These are phyloP conservation scores for Mycena leptocephala DNA, from an alignment of 768 basidiomycete species.

Conservation along the genomic window DNA sequence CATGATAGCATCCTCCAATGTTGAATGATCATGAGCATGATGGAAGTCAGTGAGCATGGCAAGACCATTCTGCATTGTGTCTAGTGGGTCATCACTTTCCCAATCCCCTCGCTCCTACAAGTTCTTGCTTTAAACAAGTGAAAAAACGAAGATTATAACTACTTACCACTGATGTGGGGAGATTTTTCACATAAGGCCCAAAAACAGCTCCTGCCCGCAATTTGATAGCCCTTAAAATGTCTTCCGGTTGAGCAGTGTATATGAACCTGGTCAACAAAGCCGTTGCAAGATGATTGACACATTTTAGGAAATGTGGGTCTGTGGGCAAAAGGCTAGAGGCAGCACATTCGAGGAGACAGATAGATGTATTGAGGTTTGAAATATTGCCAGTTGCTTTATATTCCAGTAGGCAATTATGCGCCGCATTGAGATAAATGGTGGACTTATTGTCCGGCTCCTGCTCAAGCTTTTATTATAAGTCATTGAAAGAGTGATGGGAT, in stretches of 20 bases:
- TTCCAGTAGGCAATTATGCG: neutral
- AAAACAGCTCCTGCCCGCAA: neutral
- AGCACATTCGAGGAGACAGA: neutral
- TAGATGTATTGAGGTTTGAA: neutral
- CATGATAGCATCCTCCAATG: neutral
- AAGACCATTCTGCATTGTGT: neutral
- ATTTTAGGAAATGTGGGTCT: neutral
- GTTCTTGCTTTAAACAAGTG: neutral
- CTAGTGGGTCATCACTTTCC: neutral
- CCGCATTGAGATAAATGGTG: neutral
- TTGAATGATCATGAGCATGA: neutral
- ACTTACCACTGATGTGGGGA: neutral
- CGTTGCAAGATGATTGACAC: slow-evolving; percentile 2
- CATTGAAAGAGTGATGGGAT: neutral
- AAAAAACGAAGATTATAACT: neutral
- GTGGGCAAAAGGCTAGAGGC: neutral
- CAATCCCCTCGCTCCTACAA: neutral
- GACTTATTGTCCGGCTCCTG: neutral
- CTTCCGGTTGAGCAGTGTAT: neutral
- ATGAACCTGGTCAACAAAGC: slow-evolving; percentile 18
- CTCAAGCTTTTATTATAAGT: neutral
- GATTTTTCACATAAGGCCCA: neutral
- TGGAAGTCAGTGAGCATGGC: neutral
- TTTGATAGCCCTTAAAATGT: neutral
- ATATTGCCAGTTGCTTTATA: slow-evolving; percentile 1